These are phyloP conservation scores for Trichoderma koningiopsis DNA, from an alignment of 2,329 filamentous ascomycete species.

Conservation along the genomic window DNA sequence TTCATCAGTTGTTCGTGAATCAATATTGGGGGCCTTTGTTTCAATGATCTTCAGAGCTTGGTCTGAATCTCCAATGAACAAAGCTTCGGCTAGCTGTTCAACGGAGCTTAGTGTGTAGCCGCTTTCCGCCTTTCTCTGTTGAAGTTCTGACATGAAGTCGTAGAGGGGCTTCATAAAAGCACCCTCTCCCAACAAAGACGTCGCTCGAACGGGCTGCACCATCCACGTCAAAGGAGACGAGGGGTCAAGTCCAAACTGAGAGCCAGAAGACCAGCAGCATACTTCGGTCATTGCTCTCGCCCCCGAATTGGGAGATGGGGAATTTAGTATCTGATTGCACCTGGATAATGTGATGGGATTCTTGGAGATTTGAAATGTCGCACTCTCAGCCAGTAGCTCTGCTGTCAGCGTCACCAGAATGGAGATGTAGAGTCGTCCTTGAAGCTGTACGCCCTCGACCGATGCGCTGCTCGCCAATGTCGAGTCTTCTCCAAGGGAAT, in stretches of 20 bases:
- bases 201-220: not conserved
- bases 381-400: conserved; percentile 3
- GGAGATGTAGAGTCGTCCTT: conserved; percentile 24
- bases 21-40: not conserved
- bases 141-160: not conserved
- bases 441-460: conserved; percentile 23
- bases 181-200: not conserved
- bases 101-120: not conserved
- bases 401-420: conserved; percentile 8
- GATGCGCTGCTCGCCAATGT: conserved; percentile 17
- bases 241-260: not conserved
- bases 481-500: conserved; percentile 17
- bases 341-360: not conserved
- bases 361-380: not conserved
- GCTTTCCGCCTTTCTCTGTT: not conserved
- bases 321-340: not conserved
- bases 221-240: not conserved
- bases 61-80: conserved; percentile 3
- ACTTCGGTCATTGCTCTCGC: not conserved
- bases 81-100: conserved; percentile 7
- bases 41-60: not conserved
- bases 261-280: not conserved
- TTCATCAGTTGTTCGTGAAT: not conserved
- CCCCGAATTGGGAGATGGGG: not conserved
- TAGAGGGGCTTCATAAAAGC: conserved; percentile 16